These are phyloP conservation scores for Petunia axillaris DNA, from an alignment of 257 asterid species.

Conservation along the genomic window DNA sequence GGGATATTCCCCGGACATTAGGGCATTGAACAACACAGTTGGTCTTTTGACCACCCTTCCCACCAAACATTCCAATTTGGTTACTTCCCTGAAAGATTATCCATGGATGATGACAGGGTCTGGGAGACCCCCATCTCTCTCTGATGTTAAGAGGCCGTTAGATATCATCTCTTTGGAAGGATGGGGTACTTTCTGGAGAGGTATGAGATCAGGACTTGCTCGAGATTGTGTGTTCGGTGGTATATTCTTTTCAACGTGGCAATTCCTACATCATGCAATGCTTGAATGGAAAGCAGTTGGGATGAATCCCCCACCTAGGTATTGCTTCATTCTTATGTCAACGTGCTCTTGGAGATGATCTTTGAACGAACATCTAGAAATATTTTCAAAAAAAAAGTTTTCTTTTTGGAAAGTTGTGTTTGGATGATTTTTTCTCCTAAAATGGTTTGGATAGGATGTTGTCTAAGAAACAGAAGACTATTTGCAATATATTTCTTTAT, in stretches of 20 bases:
- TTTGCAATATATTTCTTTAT: not conserved
- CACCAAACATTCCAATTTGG: constrained; percentile 55
- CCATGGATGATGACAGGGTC: constrained; percentile 99
- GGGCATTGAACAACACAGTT: constrained; percentile 61
- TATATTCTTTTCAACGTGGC: constrained; percentile 89
- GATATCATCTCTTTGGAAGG: constrained; percentile 82
- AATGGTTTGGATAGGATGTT: not conserved
- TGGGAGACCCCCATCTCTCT: constrained; percentile 82
- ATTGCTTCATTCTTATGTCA: constrained; percentile 25
- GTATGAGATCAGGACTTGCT: constrained; percentile 76
- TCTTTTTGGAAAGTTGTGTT: not conserved
- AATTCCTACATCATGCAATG: constrained; percentile 66
- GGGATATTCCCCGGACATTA: constrained; percentile 60
- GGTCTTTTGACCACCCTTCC: constrained; percentile 73
- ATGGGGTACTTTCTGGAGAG: constrained; percentile 84
- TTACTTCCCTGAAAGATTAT: constrained; percentile 69
- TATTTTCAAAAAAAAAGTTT: not conserved
- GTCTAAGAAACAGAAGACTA: not conserved
- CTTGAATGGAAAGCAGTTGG: constrained; percentile 92
- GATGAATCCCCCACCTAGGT: constrained; percentile 93
- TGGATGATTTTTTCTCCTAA: constrained; percentile 2
- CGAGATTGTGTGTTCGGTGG: constrained; percentile 93
- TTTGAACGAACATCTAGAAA: not conserved
- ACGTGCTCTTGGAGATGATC: not conserved
- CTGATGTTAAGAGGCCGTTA: constrained; percentile 60